Evolutionary conservation across 805 yeast genomes (phyloP).

Genomic region (Torulaspora gathmanii): DNA sequence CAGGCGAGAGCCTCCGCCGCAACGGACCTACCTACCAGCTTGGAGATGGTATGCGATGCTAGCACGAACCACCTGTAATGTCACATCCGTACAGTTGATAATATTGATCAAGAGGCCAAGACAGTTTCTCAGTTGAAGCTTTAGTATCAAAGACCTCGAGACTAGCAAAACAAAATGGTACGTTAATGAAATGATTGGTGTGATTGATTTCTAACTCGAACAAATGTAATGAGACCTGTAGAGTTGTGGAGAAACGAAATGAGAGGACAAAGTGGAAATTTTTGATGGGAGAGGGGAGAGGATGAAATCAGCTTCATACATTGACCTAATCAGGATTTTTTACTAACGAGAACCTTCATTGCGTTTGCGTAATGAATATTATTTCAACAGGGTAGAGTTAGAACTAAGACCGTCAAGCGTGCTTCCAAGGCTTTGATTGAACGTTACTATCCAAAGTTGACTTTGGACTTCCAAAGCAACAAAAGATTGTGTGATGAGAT

Average conservation of each 20-base stretch:
- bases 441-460: constrained; percentile 99
- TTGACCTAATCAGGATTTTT: not conserved
- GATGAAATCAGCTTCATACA: not conserved
- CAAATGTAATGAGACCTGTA: not conserved
- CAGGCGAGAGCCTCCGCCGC: too few relatives aligned
- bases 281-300: not conserved
- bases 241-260: not conserved
- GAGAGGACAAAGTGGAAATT: not conserved
- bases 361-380: not conserved
- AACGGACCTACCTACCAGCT: not conserved
- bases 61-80: not conserved
- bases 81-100: not conserved
- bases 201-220: not conserved
- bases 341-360: constrained; percentile 20
- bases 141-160: constrained; percentile 16
- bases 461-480: constrained; percentile 99
- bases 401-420: constrained; percentile 99
- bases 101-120: not conserved
- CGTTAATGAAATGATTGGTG: constrained; percentile 12
- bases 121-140: not conserved
- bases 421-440: constrained; percentile 99
- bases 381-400: constrained; percentile 89
- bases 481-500: constrained; percentile 98
- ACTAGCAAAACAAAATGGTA: constrained; percentile 33
- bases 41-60: not conserved